Conservation (phyloP, 805 yeast genomes). For the Saccharomycopsis babjevae region DNA sequence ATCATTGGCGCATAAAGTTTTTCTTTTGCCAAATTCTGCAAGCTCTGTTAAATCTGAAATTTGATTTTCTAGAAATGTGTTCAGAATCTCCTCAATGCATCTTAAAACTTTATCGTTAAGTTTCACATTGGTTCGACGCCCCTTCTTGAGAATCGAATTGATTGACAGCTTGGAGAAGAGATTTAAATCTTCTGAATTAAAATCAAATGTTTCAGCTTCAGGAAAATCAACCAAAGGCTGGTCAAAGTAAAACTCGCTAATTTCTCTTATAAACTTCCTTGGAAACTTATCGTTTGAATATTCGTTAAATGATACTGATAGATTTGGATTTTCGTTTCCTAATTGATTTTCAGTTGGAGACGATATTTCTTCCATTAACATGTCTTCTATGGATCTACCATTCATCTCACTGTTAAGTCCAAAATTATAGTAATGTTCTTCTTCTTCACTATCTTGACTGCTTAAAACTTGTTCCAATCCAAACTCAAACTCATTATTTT, state of each 20-base stretch:
- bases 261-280: constrained; percentile 3
- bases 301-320: not conserved
- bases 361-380: not conserved
- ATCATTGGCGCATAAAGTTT: constrained; percentile 9
- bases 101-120: not conserved
- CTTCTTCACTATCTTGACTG: not conserved
- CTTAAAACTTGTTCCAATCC: not conserved
- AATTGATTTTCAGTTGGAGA: no score
- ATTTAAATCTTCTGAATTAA: not conserved
- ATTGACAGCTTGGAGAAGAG: not conserved
- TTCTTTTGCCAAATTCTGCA: constrained; percentile 8
- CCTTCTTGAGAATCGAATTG: not conserved
- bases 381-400: not conserved
- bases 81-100: constrained; percentile 3
- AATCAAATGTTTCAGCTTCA: not conserved
- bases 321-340: not conserved
- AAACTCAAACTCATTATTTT: not conserved
- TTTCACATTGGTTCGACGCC: not conserved
- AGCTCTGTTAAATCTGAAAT: constrained; percentile 9
- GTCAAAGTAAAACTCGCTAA: constrained; percentile 8
- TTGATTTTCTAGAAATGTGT: constrained; percentile 11
- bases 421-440: not conserved
- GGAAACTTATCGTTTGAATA: constrained; percentile 2
- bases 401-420: not conserved
- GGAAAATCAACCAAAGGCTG: not conserved